Evolutionary conservation across 805 yeast genomes (phyloP).

Genomic region (Metschnikowia lunata): DNA sequence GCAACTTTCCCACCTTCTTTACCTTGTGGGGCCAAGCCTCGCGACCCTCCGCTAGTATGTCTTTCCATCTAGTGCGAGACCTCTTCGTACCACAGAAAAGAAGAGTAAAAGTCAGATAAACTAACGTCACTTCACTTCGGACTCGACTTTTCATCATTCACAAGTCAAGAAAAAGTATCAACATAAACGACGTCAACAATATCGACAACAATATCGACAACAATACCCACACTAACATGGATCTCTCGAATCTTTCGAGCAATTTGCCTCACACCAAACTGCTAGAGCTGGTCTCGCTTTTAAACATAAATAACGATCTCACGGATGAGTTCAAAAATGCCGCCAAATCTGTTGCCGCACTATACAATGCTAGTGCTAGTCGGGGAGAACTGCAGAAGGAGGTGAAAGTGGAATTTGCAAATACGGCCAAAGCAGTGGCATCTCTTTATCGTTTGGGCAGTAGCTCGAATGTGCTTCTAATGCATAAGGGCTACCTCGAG

Average conservation of each 20-base stretch:
- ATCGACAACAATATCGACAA: too few relatives aligned
- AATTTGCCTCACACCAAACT: slow-evolving; percentile 52
- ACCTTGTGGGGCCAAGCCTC: too few relatives aligned
- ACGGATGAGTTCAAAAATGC: slow-evolving; percentile 65
- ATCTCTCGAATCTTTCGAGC: slow-evolving; percentile 55
- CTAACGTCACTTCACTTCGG: too few relatives aligned
- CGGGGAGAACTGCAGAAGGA: neutral
- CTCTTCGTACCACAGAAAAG: too few relatives aligned
- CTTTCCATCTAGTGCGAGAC: too few relatives aligned
- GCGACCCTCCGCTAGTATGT: too few relatives aligned
- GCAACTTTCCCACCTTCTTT: too few relatives aligned
- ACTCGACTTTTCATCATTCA: too few relatives aligned
- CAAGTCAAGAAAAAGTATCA: too few relatives aligned
- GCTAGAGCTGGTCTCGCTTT: slow-evolving; percentile 43
- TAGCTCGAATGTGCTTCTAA: slow-evolving; percentile 43
- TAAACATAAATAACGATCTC: slow-evolving; percentile 48
- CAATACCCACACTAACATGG: slow-evolving; percentile 37
- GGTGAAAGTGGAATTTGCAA: slow-evolving; percentile 29
- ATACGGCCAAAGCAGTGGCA: slow-evolving; percentile 42
- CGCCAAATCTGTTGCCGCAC: slow-evolving; percentile 64
- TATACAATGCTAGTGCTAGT: slow-evolving; percentile 24
- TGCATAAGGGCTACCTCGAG: slow-evolving; percentile 56
- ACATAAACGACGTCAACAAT: too few relatives aligned
- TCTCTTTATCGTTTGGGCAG: slow-evolving; percentile 58
- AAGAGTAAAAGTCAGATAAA: too few relatives aligned